A percentile compares a stretch with the other conserved stretches of the same genome.
Conservation (phyloP, 495 filamentous ascomycete genomes). For the Symbiotaphrina buchneri region DNA sequence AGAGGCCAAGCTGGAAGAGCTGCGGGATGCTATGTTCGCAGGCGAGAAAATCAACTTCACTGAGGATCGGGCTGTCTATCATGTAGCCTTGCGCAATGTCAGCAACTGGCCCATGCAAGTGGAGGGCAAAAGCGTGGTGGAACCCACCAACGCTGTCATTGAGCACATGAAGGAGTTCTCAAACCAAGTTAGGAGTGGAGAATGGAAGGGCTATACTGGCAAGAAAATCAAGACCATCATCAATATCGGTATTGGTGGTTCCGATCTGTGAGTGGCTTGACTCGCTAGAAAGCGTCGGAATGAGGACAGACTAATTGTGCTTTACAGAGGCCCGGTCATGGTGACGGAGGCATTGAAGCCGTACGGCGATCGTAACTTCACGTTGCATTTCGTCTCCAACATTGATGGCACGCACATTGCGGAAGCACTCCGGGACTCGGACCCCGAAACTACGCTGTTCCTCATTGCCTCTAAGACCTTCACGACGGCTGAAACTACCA, state of each 20-base stretch:
- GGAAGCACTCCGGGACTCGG: slow-evolving; percentile 68
- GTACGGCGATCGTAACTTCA: slow-evolving; percentile 67
- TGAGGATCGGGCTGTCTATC: slow-evolving; percentile 88
- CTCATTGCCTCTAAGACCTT: slow-evolving; percentile 97
- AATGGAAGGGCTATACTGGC: slow-evolving; percentile 97
- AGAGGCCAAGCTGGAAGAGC: slow-evolving; percentile 75
- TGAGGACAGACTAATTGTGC: slow-evolving; percentile 18
- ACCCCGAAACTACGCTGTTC: slow-evolving; percentile 96
- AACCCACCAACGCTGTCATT: slow-evolving; percentile 75
- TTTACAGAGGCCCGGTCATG: slow-evolving; percentile 78
- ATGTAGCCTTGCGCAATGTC: slow-evolving; percentile 78
- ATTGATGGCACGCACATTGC: slow-evolving; percentile 97
- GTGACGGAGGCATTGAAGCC: slow-evolving; percentile 91
- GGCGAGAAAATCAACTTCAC: slow-evolving; percentile 99
- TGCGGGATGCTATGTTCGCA: slow-evolving; percentile 89
- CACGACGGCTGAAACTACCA: slow-evolving; percentile 91
- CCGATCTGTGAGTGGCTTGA: slow-evolving; percentile 56
- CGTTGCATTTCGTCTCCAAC: slow-evolving; percentile 95
- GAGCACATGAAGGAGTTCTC: slow-evolving; percentile 96
- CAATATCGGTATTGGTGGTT: slow-evolving; percentile 97
- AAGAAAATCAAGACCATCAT: slow-evolving; percentile 91
- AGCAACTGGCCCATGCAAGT: slow-evolving; percentile 74
- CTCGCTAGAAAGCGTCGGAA: not conserved
- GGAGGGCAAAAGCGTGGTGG: slow-evolving; percentile 86
- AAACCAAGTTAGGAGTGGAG: slow-evolving; percentile 77